Percentiles rank a stretch among this genome's conserved stretches.
Evolutionary conservation across 2,329 filamentous ascomycete genomes (phyloP).

Genomic region (Trichoderma semiorbis): DNA sequence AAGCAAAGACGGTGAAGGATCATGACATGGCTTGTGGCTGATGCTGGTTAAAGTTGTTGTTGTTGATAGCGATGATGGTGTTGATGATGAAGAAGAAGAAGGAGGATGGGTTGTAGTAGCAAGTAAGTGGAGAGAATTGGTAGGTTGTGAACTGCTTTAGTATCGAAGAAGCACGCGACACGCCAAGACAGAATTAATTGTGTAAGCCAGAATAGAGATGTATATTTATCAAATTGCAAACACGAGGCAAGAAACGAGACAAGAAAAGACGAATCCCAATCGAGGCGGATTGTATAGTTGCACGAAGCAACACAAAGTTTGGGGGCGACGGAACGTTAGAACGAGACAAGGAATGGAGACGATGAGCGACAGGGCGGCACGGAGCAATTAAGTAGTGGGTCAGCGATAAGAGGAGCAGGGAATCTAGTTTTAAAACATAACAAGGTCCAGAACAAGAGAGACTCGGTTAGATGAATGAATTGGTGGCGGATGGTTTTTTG

Average conservation of each 20-base stretch:
- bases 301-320: neutral
- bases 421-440: neutral
- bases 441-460: neutral
- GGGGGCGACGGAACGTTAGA: neutral
- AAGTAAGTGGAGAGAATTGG: neutral
- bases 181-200: neutral
- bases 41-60: neutral
- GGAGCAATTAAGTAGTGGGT: neutral
- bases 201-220: neutral
- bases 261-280: neutral
- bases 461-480: slow-evolving; percentile 5
- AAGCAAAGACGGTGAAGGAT: neutral
- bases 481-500: neutral
- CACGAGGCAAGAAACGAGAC: neutral
- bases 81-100: neutral
- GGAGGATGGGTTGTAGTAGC: neutral
- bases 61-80: neutral
- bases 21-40: slow-evolving; percentile 12
- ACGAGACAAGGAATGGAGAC: neutral
- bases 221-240: neutral
- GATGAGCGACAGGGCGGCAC: neutral
- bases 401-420: neutral
- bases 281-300: neutral
- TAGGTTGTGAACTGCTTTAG: neutral
- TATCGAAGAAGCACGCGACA: neutral